Percentiles rank a stretch among this genome's conserved stretches.
These are phyloP conservation scores for Aspergillus cejpii DNA, from an alignment of 2,329 filamentous ascomycete genomes.

Conservation along the genomic window DNA sequence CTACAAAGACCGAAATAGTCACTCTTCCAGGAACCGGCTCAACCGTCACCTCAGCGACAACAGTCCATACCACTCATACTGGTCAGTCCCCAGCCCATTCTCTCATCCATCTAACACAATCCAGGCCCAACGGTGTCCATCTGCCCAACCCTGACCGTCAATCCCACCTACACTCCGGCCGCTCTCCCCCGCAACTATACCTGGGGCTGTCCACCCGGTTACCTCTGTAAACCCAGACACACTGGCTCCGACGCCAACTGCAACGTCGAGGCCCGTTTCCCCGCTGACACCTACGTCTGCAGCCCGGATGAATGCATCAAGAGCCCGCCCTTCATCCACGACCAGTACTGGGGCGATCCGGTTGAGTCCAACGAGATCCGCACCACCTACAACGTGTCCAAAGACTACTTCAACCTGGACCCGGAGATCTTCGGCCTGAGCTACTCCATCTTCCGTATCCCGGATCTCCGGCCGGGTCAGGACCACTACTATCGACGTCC, in stretches of 20 bases:
- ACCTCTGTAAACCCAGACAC: slow-evolving; percentile 34
- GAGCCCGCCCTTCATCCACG: slow-evolving; percentile 21
- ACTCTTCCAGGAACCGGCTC: not conserved
- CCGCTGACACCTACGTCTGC: slow-evolving; percentile 33
- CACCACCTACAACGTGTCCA: slow-evolving; percentile 42
- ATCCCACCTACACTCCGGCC: slow-evolving; percentile 27
- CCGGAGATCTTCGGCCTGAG: slow-evolving; percentile 56
- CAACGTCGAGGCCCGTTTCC: slow-evolving; percentile 35
- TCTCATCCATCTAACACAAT: slow-evolving; percentile 5
- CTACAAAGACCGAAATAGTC: too few species aligned
- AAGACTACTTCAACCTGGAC: slow-evolving; percentile 58
- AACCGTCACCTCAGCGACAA: not conserved
- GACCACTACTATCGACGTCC: slow-evolving; percentile 4
- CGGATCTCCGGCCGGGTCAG: slow-evolving; percentile 6
- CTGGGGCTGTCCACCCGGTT: slow-evolving; percentile 41
- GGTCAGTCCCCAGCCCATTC: slow-evolving; percentile 4
- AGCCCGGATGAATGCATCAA: slow-evolving; percentile 35
- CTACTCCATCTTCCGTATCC: slow-evolving; percentile 54
- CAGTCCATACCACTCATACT: not conserved
- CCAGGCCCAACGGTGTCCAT: too few species aligned
- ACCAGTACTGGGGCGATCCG: slow-evolving; percentile 23
- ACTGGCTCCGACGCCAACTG: slow-evolving; percentile 25
- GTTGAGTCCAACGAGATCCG: slow-evolving; percentile 16
- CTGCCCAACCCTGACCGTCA: slow-evolving; percentile 26
- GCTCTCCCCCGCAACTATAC: slow-evolving; percentile 26